Conservation (phyloP, 305 asterid species). For the Solanum hybrid region DNA sequence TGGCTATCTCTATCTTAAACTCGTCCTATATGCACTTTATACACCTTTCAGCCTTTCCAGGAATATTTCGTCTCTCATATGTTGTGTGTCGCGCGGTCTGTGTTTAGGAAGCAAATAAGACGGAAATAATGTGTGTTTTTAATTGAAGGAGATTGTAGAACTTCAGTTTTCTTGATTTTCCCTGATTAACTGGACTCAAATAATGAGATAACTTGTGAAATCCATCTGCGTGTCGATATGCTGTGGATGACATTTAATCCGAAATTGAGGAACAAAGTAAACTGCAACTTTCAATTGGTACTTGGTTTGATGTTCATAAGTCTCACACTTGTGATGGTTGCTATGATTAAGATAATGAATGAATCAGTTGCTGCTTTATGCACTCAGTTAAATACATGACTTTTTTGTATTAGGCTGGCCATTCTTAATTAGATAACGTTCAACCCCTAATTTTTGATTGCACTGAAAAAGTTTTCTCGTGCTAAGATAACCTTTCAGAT, state of each 20-base stretch:
- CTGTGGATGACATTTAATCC: neutral
- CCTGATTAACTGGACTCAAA: neutral
- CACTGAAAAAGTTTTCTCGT: neutral
- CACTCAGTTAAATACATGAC: neutral
- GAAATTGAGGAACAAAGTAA: neutral
- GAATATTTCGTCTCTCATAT: neutral
- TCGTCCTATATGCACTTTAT: neutral
- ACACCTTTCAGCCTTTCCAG: neutral
- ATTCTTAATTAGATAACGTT: neutral
- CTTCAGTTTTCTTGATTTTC: neutral
- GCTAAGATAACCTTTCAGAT: neutral
- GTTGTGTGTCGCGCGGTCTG: neutral
- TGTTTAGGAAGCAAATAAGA: neutral
- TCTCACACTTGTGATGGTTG: neutral
- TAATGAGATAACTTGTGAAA: neutral
- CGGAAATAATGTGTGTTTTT: neutral
- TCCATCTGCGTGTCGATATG: neutral
- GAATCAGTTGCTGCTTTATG: neutral
- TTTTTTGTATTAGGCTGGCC: neutral
- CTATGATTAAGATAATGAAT: neutral
- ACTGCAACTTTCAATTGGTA: neutral
- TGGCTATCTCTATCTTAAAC: neutral
- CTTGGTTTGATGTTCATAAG: neutral
- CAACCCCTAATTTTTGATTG: neutral
- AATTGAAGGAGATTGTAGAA: neutral